Base-by-base conservation (phyloP, 805 yeast species). In the Candida hungchunana region DNA sequence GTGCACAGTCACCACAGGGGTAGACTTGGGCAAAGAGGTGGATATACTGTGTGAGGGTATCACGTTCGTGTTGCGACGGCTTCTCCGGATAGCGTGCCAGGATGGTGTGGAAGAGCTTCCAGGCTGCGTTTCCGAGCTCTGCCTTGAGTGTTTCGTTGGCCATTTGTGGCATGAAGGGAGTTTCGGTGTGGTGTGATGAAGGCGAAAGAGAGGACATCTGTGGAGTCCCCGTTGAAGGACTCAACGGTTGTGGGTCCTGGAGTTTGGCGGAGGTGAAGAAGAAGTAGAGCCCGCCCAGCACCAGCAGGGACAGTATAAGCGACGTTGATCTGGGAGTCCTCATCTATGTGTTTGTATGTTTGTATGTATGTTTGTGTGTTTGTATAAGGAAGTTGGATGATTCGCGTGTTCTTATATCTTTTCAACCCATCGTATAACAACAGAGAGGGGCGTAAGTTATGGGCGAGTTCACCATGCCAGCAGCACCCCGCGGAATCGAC, bases 1-100 rank as follows among this genome's bases (percentile, higher is more conserved):
- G 69, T 0, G 98, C 97, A 62, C 97, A 93, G 56, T 90, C 97
- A 4, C 95, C 95, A 62, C 97, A 90, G 0, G 98, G 98, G 47
- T 93, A 93, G 8, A 93, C 90, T 50, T 89, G 86, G 1, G 93
- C 88, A 63, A 89, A 93, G 23, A 85, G 64, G 16, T 75, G 62
- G 15, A 93, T 70, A 56, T 79, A 93, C 39, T 66, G 72, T 13
- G 61, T 51, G 31, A 93, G 64, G 18, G 90, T 82, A 20, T 66
- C 56, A 34, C 77, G 69, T 52, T 90, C 88, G 29, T 69, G 72
- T 4, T 53, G 47, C 1, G 79, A 61, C 14, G 98, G 98, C 18
- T 63, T 62, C 29, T 83, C 96, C 0, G 98, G 97, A 55, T 84
- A 93, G 53, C 96, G 72, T 1, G 97, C 95, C 32, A 93, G 66